These are phyloP conservation scores for Aureobasidium zeae DNA, from an alignment of 2,329 filamentous ascomycete genomes.

Conservation along the genomic window DNA sequence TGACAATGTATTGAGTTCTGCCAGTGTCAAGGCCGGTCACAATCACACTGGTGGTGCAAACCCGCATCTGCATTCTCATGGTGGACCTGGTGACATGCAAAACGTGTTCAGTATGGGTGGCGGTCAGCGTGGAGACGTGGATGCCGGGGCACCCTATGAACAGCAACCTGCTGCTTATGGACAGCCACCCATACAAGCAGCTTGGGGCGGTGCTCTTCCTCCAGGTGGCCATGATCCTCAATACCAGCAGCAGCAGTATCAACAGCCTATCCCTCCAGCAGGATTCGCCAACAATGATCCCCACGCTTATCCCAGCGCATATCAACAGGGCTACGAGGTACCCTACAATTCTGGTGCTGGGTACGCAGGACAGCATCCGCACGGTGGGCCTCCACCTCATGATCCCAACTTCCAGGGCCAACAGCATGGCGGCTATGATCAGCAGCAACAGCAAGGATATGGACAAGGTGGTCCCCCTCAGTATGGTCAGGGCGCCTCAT, in stretches of 20 bases:
- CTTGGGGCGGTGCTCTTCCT: not conserved
- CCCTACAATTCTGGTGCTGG: constrained; percentile 20
- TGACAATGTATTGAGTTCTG: constrained; percentile 66
- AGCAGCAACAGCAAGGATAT: constrained; percentile 2
- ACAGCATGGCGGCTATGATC: constrained; percentile 5
- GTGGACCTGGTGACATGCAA: constrained; percentile 8
- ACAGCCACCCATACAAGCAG: not conserved
- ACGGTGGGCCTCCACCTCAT: not conserved
- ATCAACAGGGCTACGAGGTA: constrained; percentile 29
- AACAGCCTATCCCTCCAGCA: constrained; percentile 21
- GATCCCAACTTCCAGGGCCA: not conserved
- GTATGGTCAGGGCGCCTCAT: not conserved
- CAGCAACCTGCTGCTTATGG: not conserved
- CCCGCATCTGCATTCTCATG: constrained; percentile 10
- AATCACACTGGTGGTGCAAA: constrained; percentile 51
- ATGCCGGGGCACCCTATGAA: not conserved
- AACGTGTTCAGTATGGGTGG: constrained; percentile 1
- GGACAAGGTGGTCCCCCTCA: not conserved
- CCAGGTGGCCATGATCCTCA: constrained; percentile 5
- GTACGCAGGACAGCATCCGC: constrained; percentile 1
- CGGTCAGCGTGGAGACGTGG: not conserved
- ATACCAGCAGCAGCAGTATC: constrained; percentile 9
- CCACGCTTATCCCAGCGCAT: constrained; percentile 26
- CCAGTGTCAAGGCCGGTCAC: constrained; percentile 71
- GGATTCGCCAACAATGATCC: constrained; percentile 24